Evolutionary conservation across 2,329 filamentous ascomycete genomes (phyloP).

Genomic region (Trichophyton verrucosum): DNA sequence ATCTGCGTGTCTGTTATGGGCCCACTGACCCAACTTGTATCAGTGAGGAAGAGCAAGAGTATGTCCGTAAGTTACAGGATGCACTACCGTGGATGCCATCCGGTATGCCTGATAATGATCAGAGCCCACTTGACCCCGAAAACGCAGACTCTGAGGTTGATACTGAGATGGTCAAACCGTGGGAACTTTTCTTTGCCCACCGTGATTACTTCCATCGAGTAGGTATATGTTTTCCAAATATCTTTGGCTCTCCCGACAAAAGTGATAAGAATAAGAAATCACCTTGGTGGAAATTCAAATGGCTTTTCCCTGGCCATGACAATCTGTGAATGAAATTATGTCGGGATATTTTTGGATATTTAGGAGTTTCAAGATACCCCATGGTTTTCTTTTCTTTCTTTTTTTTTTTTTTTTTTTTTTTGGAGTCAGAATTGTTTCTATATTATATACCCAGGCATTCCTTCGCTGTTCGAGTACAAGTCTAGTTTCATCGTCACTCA

Average conservation of each 20-base stretch:
- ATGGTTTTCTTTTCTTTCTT: no score
- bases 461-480: neutral
- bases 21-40: constrained; percentile 62
- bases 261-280: constrained; percentile 3
- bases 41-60: constrained; percentile 33
- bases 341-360: no score
- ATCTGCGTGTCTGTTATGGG: constrained; percentile 61
- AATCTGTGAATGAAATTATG: neutral
- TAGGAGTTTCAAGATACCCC: neutral
- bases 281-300: constrained; percentile 10
- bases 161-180: constrained; percentile 46
- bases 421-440: no score
- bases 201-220: constrained; percentile 94
- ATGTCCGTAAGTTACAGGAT: neutral
- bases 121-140: neutral
- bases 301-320: constrained; percentile 5
- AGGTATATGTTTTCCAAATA: constrained; percentile 71
- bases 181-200: constrained; percentile 87
- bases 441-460: neutral
- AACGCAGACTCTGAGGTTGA: neutral
- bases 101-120: neutral
- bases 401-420: no score
- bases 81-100: neutral
- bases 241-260: constrained; percentile 4
- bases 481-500: neutral